phyloP scores from a whole-genome alignment of 257 asterid genomes.

The Voacanga thouarsii region DNA sequence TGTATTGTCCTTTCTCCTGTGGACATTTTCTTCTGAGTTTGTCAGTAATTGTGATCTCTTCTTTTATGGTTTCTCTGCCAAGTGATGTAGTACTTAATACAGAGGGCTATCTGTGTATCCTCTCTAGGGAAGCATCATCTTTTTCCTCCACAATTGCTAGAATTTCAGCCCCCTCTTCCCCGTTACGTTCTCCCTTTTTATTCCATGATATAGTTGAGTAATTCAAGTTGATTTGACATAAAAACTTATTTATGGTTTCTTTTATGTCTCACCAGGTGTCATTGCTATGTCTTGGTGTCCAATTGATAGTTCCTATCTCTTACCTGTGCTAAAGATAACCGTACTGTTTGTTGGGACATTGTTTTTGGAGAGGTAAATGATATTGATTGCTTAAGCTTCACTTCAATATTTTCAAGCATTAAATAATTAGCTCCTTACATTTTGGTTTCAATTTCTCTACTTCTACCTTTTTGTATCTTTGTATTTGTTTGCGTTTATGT shows the following conservation, averaged over 20 bases:
- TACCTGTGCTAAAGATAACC: slow-evolving; percentile 98
- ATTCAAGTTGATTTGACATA: neutral
- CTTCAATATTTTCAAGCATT: neutral
- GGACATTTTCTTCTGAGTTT: neutral
- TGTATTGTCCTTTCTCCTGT: neutral
- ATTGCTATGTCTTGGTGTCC: slow-evolving; percentile 99
- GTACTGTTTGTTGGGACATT: slow-evolving; percentile 98
- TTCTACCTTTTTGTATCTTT: slow-evolving; percentile 15
- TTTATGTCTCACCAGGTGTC: slow-evolving; percentile 58
- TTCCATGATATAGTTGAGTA: neutral
- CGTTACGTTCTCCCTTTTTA: neutral
- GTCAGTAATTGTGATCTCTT: neutral
- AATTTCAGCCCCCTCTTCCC: too few species aligned
- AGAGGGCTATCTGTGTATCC: neutral
- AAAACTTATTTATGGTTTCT: slow-evolving; percentile 3
- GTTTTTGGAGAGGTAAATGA: slow-evolving; percentile 71
- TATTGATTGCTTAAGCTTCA: slow-evolving; percentile 15
- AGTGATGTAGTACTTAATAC: too few species aligned
- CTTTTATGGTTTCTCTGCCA: neutral
- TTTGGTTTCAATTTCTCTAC: neutral
- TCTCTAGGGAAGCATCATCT: neutral
- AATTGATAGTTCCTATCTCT: slow-evolving; percentile 84
- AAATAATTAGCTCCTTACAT: neutral
- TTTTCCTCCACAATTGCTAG: neutral
- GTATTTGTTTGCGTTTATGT: neutral